These are phyloP conservation scores for Adansonia grandidieri DNA, from an alignment of 441 rosid species.

Conservation along the genomic window DNA sequence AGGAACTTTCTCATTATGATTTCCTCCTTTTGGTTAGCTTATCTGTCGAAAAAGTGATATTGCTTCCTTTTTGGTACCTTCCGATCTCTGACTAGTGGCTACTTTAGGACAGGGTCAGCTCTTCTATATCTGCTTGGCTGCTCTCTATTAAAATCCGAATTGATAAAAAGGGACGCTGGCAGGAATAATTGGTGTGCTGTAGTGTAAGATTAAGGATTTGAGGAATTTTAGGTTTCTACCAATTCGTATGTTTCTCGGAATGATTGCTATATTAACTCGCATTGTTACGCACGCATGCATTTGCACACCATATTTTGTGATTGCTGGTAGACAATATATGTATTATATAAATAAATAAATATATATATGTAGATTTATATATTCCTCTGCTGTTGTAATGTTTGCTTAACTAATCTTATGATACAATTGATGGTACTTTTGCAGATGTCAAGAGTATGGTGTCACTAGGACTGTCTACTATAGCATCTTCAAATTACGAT, in stretches of 20 bases:
- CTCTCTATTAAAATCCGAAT: neutral
- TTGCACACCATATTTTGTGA: neutral
- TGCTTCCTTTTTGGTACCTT: neutral
- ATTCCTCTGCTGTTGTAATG: neutral
- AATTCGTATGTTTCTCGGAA: neutral
- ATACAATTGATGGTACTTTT: constrained; percentile 24
- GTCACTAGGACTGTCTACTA: constrained; percentile 60
- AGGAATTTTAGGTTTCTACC: neutral
- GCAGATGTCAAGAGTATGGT: constrained; percentile 73
- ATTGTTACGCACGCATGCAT: neutral
- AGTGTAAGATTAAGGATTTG: neutral
- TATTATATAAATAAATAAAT: neutral
- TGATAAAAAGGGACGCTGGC: neutral
- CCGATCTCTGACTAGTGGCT: neutral
- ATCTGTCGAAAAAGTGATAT: neutral
- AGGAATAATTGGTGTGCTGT: neutral
- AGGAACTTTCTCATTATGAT: neutral
- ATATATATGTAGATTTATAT: neutral
- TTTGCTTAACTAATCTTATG: neutral
- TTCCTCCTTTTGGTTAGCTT: neutral
- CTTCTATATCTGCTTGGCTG: neutral
- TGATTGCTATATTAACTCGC: neutral
- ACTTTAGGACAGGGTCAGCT: neutral
- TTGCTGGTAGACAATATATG: neutral
- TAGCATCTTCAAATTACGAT: constrained; percentile 63